Base-by-base conservation (phyloP, 495 filamentous ascomycete species). In the Annulohypoxylon maeteangense region DNA sequence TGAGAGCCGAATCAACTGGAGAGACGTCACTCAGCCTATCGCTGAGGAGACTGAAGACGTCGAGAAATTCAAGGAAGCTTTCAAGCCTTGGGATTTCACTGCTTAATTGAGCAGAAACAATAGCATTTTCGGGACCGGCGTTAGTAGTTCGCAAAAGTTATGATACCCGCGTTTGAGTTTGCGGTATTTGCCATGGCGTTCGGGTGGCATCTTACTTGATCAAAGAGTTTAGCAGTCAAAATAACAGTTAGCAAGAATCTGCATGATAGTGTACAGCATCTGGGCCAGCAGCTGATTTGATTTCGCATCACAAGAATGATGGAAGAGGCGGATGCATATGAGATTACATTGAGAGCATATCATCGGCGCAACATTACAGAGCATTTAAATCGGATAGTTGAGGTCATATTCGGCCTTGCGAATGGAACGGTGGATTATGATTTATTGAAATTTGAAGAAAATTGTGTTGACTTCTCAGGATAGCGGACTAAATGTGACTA, bases 11-110 rank as follows among this genome's bases (percentile, higher is more conserved):
- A 82, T 89, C 47, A 82, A 92, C 58, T 99, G 95, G 95, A 87
- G 87, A 76, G 89, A 95, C 67, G 94, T 93, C 72, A 87, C 81
- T 14, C 93, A 98, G 84, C 84, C 87, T 1, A 81, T 90, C 67
- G 87, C 84, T 22, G 92, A 97, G 72, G 95, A 99, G 80, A 86
- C 83, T 51, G 83, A 84, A 31, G 94, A 98, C 78, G 92, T 90
- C n/a, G 85, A 86, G 59, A 87, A 85, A 25, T 97, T 98, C 73
- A 93, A 95, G 78, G 84, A 85, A 62, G 91, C 89, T n/a, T 99
- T 97, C 71, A 90, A 92, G 79, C 83, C 86, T 48, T 97, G 90
- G 86, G 93, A 98, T 82, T 97, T 97, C 77, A 88, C 84, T 16
- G 36, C 8, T 8, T 34, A 54, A n/a, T 75, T 20, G 32, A 44